Evolutionary conservation across 371 early-diverging fungal species (phyloP).

Genomic region (Mucor piriformis): DNA sequence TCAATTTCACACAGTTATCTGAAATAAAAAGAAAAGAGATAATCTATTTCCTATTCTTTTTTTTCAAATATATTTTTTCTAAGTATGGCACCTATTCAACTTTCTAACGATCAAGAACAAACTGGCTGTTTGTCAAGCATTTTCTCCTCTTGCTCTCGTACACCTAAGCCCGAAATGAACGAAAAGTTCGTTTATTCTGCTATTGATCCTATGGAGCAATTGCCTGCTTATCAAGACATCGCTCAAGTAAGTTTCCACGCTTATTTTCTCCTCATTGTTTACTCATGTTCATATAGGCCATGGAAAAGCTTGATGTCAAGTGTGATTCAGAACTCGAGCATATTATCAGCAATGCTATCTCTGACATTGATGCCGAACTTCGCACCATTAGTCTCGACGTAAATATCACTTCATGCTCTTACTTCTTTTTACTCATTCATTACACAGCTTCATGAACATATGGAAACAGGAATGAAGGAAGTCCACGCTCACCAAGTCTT

Average conservation of each 20-base stretch:
- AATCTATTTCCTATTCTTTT: conserved; percentile 4
- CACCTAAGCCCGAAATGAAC: neutral
- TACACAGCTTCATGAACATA: conserved; percentile 57
- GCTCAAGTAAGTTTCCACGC: conserved; percentile 27
- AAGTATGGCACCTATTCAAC: conserved; percentile 27
- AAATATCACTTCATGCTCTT: neutral
- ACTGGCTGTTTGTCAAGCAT: conserved; percentile 17
- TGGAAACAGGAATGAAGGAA: conserved; percentile 66
- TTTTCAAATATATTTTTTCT: conserved; percentile 9
- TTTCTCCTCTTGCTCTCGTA: conserved; percentile 4
- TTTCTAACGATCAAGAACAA: conserved; percentile 7
- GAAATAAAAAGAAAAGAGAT: conserved; percentile 9
- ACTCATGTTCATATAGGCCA: too few relatives aligned
- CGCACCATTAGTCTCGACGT: conserved; percentile 61
- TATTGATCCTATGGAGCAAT: conserved; percentile 17
- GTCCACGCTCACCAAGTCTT: conserved; percentile 56
- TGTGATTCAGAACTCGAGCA: conserved; percentile 27
- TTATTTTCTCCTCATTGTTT: too few relatives aligned
- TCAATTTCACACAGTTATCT: conserved; percentile 8
- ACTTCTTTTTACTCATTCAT: neutral
- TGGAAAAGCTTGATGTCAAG: conserved; percentile 27
- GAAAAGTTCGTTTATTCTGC: conserved; percentile 22
- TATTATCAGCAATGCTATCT: conserved; percentile 45
- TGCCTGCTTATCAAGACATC: conserved; percentile 28
- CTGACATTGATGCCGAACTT: conserved; percentile 45